phyloP scores from a whole-genome alignment of 352 stramenopile species.

The Phytophthora ohioensis region DNA sequence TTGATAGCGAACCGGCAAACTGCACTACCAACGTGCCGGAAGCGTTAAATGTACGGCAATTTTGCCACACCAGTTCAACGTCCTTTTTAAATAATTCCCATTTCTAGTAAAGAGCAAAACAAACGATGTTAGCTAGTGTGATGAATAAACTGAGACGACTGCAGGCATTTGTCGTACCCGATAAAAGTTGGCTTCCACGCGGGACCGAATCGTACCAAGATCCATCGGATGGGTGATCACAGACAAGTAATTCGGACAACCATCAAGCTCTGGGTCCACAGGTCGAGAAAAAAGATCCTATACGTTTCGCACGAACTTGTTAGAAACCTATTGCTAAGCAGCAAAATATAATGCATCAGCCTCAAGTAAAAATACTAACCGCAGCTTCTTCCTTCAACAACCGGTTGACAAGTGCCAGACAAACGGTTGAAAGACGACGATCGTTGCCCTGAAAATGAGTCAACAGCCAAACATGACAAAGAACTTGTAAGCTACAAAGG shows the following conservation, averaged over 20 bases:
- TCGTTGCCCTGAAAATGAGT: conserved; percentile 32
- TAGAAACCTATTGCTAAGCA: conserved; percentile 7
- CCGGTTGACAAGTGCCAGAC: conserved; percentile 63
- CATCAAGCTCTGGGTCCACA: conserved; percentile 83
- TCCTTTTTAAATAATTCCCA: conserved; percentile 86
- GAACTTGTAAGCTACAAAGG: no score
- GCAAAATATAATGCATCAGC: neutral
- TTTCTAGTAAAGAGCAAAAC: conserved; percentile 42
- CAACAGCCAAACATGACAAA: neutral
- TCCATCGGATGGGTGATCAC: conserved; percentile 89
- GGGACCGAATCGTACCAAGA: conserved; percentile 81
- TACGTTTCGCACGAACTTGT: conserved; percentile 7
- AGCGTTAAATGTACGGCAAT: conserved; percentile 86
- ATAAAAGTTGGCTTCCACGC: conserved; percentile 69
- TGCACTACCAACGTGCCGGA: conserved; percentile 79
- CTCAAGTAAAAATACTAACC: conserved; percentile 40
- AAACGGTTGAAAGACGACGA: conserved; percentile 59
- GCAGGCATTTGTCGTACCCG: conserved; percentile 43
- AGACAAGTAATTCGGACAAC: conserved; percentile 85
- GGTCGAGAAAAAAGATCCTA: conserved; percentile 87
- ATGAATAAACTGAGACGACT: neutral
- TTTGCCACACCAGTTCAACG: conserved; percentile 83
- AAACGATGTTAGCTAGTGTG: conserved; percentile 21
- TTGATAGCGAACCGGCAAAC: conserved; percentile 75
- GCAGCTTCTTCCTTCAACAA: conserved; percentile 81